Evolutionary conservation across 495 filamentous ascomycete species (phyloP), one percentile per base, ranked within the genome.

Genomic region (Hyaloscypha finlandica): DNA sequence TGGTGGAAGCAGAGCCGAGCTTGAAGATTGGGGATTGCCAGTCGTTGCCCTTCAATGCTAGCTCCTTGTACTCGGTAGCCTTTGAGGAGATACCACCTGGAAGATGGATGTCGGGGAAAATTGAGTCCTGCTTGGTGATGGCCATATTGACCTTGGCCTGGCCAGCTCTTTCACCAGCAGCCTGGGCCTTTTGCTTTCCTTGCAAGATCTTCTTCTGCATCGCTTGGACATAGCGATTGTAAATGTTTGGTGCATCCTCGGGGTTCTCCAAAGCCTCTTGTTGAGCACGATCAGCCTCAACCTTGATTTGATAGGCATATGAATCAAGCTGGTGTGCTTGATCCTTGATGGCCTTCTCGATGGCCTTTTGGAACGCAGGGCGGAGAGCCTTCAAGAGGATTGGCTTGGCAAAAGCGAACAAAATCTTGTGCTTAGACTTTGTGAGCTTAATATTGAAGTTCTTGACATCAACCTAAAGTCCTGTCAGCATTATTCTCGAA

Each of bases 11-110:
- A n/a, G 78, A 81, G 61, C 95, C 96, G 68, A 98, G 89, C 72
- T 85, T 88, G 83, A 99, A 99, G 73, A 99, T 87, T 35, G 96
- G 93, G 33, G 90, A 94, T 80, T 97, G 89, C 95, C 95, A 99
- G 77, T 88, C 89, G 71, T 97, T 90, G 59, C 96, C 95, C 83
- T 92, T 93, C 62, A 81, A 80, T 16, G 95, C 92, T 48, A 97
- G 82, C 53, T 97, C 88, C 77, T 88, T 92, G 83, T 94, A 98
- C 77, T 97, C 91, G 61, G 94, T 96, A 22, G 95, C 94, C 85
- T 97, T 97, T 80, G 85, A 90, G 63, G 90, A 92, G 76, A 97
- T 94, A 66, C 93, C 93, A 62, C 93, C 93, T 30, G 94, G 94
- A 1, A 99, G 85, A 57, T 90, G 85, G 77, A 99, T 88, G 73